phyloP scores from a whole-genome alignment of 495 filamentous ascomycete genomes.

The Neurospora hispaniola region DNA sequence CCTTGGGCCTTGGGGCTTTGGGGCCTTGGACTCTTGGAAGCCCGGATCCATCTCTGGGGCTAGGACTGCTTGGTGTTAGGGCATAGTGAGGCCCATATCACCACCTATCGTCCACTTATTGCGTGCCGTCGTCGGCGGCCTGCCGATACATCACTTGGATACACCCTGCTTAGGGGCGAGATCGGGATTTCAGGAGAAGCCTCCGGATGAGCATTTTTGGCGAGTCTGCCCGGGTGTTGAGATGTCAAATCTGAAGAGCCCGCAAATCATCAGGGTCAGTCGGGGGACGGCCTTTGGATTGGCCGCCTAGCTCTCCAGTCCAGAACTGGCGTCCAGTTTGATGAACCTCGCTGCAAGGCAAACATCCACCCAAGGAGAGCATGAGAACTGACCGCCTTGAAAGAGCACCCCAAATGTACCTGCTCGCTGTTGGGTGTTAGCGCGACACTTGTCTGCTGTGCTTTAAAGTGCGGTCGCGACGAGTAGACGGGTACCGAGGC shows the following conservation, averaged over 20 bases:
- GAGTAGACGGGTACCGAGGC: constrained; percentile 16
- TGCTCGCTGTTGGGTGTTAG: constrained; percentile 16
- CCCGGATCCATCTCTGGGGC: background rate
- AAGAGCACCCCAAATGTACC: constrained; percentile 8
- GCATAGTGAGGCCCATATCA: background rate
- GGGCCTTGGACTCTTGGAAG: background rate
- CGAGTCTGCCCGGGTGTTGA: background rate
- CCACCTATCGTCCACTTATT: background rate
- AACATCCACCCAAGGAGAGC: background rate
- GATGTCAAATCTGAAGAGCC: constrained; percentile 10
- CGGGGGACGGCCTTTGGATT: constrained; percentile 14
- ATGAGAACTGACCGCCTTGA: background rate
- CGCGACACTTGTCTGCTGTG: constrained; percentile 12
- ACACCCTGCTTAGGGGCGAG: background rate
- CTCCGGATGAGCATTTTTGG: background rate
- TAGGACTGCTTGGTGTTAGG: background rate
- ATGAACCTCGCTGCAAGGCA: background rate
- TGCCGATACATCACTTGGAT: background rate
- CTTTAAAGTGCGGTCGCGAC: background rate
- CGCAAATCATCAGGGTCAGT: constrained; percentile 14
- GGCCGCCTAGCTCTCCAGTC: constrained; percentile 20
- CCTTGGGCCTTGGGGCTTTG: background rate
- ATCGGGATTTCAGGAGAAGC: background rate
- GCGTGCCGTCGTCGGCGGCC: background rate
- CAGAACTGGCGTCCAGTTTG: background rate